Evolutionary conservation across 306 rosid species (phyloP), one percentile per base, ranked within the genome.

Genomic region (Lithocarpus polystachyus): DNA sequence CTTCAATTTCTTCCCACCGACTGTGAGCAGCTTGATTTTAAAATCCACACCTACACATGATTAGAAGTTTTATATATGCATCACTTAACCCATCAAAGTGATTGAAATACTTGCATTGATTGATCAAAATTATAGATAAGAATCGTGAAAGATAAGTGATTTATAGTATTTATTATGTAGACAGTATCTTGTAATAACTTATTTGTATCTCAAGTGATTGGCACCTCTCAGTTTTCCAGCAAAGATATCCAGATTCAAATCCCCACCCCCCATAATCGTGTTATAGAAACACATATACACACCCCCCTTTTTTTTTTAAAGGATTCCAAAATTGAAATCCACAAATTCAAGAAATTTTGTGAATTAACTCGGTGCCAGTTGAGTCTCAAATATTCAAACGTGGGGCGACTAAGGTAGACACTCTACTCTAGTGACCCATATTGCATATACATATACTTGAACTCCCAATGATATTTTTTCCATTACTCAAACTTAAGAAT

Each of bases 1-100:
- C 87, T 96, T 96, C 79, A 93, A 87, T 84, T 80, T 96, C 90
- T 91, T 93, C 86, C 92, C 97, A 54, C 88, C 94, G 4, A 93
- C 94, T 15, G 93, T 82, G 45, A 93, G 94, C 56, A 67, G 82
- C 91, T 96, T 96, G 89, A 93, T 90, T 91, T 93, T 96, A 80
- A 96, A 96, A 90, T 96, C 99, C 88, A 96, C 99, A 73, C 99
- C 99, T 96, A 53, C 78, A 80, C 40, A 69, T 55, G 35, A 55
- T 52, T 73, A 77, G 74, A 73, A 73, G 26, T 40, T 23, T 29
- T 75, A 10, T 23, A 68, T 24, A 19, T 43, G 3, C 1, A 71
- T 62, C 52, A 48, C 74, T 20, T 5, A 72, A 24, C 26, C 22
- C 56, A 5, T 61, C 68, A 13, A 61, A 61, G 28, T 9, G 35